phyloP scores from a whole-genome alignment of 2,329 filamentous ascomycete genomes.

The Elsinoe arachidis region DNA sequence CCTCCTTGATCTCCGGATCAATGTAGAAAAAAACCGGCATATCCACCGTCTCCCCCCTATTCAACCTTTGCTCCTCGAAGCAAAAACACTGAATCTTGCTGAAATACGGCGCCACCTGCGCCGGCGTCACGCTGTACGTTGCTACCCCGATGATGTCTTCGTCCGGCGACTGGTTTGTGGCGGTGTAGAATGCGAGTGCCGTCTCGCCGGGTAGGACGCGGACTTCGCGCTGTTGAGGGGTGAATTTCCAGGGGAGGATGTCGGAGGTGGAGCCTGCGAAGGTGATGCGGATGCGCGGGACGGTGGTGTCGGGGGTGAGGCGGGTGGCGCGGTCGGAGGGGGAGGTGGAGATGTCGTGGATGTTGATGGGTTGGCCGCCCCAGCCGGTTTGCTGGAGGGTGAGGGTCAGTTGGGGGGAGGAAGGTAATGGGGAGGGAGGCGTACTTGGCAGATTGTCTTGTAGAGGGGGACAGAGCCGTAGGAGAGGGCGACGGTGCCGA shows the following conservation, averaged over 20 bases:
- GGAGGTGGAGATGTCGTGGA: slow-evolving; percentile 52
- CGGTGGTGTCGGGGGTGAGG: slow-evolving; percentile 68
- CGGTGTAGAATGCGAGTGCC: slow-evolving; percentile 93
- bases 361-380: slow-evolving; percentile 84
- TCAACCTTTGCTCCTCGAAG: slow-evolving; percentile 89
- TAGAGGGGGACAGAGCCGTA: slow-evolving; percentile 82
- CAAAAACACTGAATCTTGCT: slow-evolving; percentile 99
- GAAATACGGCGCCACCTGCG: slow-evolving; percentile 92
- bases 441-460: slow-evolving; percentile 65
- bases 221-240: slow-evolving; percentile 92
- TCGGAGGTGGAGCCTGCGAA: slow-evolving; percentile 96
- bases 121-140: slow-evolving; percentile 94
- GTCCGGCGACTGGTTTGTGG: slow-evolving; percentile 77
- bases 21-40: slow-evolving; percentile 99
- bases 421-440: neutral
- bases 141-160: slow-evolving; percentile 93
- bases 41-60: slow-evolving; percentile 92
- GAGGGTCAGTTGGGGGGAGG: slow-evolving; percentile 33
- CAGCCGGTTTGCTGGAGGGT: slow-evolving; percentile 60
- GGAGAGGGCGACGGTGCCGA: slow-evolving; percentile 70
- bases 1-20: slow-evolving; percentile 86
- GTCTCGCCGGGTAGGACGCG: slow-evolving; percentile 93
- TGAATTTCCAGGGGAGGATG: slow-evolving; percentile 93
- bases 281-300: slow-evolving; percentile 83
- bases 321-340: slow-evolving; percentile 49